Evolutionary conservation across 139 green algal genomes (phyloP).

Genomic region (Coelastrella sp.): DNA sequence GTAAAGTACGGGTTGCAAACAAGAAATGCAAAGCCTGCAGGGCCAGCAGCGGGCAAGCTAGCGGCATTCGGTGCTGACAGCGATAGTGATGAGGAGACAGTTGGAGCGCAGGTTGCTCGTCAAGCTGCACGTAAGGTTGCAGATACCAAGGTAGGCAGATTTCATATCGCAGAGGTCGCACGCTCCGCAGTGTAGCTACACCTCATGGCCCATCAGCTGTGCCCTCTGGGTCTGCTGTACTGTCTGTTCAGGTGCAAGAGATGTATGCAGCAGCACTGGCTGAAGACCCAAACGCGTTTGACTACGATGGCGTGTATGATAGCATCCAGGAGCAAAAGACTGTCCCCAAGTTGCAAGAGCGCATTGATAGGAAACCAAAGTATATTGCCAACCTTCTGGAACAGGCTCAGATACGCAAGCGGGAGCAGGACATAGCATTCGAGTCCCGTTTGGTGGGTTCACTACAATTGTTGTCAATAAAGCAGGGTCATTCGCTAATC

Average conservation of each 20-base stretch:
- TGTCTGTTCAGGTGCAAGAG: slow-evolving; percentile 54
- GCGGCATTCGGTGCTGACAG: slow-evolving; percentile 75
- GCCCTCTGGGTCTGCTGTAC: too few relatives aligned
- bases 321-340: slow-evolving; percentile 73
- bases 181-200: too few relatives aligned
- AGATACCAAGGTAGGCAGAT: slow-evolving; percentile 62
- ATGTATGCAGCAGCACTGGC: slow-evolving; percentile 86
- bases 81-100: slow-evolving; percentile 65
- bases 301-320: slow-evolving; percentile 96
- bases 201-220: too few relatives aligned
- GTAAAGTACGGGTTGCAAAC: slow-evolving; percentile 83
- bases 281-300: slow-evolving; percentile 91
- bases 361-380: slow-evolving; percentile 59
- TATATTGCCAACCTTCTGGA: slow-evolving; percentile 69
- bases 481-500: too few relatives aligned
- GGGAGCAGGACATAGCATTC: slow-evolving; percentile 85
- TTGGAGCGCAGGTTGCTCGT: slow-evolving; percentile 67
- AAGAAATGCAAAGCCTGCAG: slow-evolving; percentile 32
- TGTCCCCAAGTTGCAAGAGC: slow-evolving; percentile 75
- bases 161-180: neutral
- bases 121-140: slow-evolving; percentile 78
- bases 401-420: slow-evolving; percentile 87
- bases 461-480: too few relatives aligned
- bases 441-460: slow-evolving; percentile 69
- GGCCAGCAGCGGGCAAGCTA: slow-evolving; percentile 13